phyloP scores from a whole-genome alignment of 495 filamentous ascomycete species.

The Xylaria curta region DNA sequence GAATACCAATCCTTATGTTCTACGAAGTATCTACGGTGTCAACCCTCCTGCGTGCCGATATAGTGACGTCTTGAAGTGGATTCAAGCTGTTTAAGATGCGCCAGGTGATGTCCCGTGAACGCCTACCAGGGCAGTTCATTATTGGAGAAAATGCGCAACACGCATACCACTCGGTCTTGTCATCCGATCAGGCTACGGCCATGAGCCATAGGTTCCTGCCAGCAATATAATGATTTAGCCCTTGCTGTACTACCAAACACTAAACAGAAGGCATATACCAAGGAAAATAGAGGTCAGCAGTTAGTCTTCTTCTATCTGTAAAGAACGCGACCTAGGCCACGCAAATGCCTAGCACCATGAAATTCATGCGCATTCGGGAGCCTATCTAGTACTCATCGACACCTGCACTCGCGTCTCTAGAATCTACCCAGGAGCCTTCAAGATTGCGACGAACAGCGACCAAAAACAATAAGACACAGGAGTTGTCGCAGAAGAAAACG shows the following conservation, averaged over 20 bases:
- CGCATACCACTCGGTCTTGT: neutral
- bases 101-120: neutral
- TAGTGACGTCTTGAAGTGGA: neutral
- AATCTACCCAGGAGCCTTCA: neutral
- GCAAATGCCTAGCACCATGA: neutral
- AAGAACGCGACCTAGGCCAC: neutral
- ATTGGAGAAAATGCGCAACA: neutral
- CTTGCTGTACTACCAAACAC: neutral
- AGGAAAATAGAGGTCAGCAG: neutral
- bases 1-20: neutral
- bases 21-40: neutral
- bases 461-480: neutral
- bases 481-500: neutral
- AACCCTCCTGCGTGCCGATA: neutral
- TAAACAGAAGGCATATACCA: neutral
- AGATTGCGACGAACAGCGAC: neutral
- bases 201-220: neutral
- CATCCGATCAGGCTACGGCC: neutral
- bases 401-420: neutral
- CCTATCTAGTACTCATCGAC: neutral
- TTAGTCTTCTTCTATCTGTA: neutral
- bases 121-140: neutral
- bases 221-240: neutral
- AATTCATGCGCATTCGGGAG: neutral
- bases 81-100: neutral